These are phyloP conservation scores for Dioszegia aurantiaca DNA, from an alignment of 768 basidiomycete species.

Conservation along the genomic window DNA sequence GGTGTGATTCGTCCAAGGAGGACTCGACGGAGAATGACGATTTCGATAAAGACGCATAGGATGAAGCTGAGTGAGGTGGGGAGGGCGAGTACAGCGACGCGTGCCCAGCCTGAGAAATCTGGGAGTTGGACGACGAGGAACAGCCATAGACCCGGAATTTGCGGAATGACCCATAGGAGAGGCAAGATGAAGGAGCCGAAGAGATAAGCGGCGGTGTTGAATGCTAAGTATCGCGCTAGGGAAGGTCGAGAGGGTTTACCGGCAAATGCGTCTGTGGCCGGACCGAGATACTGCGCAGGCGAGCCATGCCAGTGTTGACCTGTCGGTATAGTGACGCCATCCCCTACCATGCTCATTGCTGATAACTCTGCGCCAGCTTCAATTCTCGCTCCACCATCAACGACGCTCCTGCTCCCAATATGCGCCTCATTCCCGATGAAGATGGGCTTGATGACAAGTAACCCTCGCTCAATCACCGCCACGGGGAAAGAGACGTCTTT, in stretches of 20 bases:
- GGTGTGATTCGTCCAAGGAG: not conserved
- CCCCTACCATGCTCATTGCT: not conserved
- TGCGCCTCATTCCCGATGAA: not conserved
- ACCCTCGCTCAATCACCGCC: not conserved
- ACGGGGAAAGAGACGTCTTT: conserved; percentile 1
- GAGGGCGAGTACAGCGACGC: not conserved
- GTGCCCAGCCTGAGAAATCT: not conserved
- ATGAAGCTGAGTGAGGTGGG: conserved; percentile 1
- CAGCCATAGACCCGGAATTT: not conserved
- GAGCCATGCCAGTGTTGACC: not conserved
- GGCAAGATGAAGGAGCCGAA: conserved; percentile 1
- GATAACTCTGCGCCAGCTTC: not conserved
- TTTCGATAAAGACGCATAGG: conserved; percentile 5
- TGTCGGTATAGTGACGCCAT: not conserved
- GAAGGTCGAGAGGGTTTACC: conserved; percentile 9
- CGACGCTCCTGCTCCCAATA: not conserved
- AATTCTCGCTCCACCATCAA: not conserved
- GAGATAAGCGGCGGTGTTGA: conserved; percentile 2
- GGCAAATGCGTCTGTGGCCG: not conserved
- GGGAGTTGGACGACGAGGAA: not conserved
- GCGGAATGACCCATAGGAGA: conserved; percentile 1
- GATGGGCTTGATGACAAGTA: not conserved
- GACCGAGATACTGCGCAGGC: not conserved
- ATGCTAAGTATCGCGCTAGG: not conserved
- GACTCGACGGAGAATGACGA: not conserved